phyloP scores from a whole-genome alignment of 2,329 filamentous ascomycete genomes.

The Mariannaea elegans region DNA sequence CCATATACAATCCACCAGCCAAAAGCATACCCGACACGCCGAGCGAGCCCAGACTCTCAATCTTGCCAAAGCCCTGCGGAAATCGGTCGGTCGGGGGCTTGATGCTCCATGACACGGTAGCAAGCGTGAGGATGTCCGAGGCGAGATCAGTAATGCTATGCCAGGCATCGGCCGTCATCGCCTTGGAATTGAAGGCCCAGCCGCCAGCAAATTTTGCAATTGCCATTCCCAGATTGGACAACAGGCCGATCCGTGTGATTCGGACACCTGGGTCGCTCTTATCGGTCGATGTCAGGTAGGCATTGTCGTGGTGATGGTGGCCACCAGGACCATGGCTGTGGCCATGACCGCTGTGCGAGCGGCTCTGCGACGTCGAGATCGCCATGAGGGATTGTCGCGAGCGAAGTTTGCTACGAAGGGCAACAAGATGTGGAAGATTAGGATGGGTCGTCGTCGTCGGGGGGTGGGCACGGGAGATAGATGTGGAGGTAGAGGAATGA shows the following conservation, averaged over 20 bases:
- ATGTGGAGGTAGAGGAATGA: slow-evolving; percentile 25
- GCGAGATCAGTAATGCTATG: slow-evolving; percentile 96
- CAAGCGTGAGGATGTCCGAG: slow-evolving; percentile 92
- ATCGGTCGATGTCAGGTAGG: slow-evolving; percentile 90
- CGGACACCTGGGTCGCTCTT: slow-evolving; percentile 75
- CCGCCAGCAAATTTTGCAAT: slow-evolving; percentile 91
- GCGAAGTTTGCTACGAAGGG: slow-evolving; percentile 33
- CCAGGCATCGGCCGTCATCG: slow-evolving; percentile 91
- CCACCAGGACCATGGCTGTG: slow-evolving; percentile 26
- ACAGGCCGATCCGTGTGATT: slow-evolving; percentile 65
- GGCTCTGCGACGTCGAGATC: slow-evolving; percentile 44
- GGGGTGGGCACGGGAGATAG: slow-evolving; percentile 6
- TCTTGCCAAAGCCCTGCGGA: slow-evolving; percentile 92
- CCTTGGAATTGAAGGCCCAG: slow-evolving; percentile 93
- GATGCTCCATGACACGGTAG: slow-evolving; percentile 92
- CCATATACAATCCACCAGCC: slow-evolving; percentile 91
- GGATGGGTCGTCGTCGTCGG: slow-evolving; percentile 15
- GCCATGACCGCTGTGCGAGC: slow-evolving; percentile 40
- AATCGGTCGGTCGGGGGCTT: slow-evolving; percentile 85
- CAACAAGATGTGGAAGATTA: slow-evolving; percentile 35
- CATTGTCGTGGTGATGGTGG: slow-evolving; percentile 83
- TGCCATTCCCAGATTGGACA: slow-evolving; percentile 95
- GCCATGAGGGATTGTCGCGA: slow-evolving; percentile 38
- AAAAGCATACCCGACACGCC: slow-evolving; percentile 93
- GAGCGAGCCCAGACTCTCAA: slow-evolving; percentile 94